A percentile compares a stretch with the other conserved stretches of the same genome.
These are phyloP conservation scores for Nemania abortiva DNA, from an alignment of 2,329 filamentous ascomycete genomes.

Conservation along the genomic window DNA sequence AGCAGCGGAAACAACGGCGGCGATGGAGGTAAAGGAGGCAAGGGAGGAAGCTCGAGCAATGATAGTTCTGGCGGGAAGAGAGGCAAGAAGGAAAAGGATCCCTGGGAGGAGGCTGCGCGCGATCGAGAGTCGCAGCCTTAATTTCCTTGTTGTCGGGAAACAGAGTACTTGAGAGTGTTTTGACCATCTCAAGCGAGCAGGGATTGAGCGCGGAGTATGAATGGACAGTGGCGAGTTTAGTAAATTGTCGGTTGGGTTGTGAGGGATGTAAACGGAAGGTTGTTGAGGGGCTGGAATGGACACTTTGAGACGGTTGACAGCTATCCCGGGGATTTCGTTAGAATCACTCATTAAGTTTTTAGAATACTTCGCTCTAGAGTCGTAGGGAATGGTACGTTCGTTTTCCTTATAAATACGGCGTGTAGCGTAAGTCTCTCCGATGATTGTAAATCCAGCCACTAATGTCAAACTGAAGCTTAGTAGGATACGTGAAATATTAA, in stretches of 20 bases:
- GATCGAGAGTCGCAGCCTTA: conserved; percentile 33
- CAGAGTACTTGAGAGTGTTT: no score
- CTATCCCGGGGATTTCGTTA: background rate
- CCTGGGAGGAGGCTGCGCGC: conserved; percentile 35
- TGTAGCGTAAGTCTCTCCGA: no score
- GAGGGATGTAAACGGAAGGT: no score
- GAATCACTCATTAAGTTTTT: background rate
- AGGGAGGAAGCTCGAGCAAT: background rate
- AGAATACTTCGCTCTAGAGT: background rate
- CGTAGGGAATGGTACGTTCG: background rate
- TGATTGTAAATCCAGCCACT: no score
- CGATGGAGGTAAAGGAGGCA: background rate
- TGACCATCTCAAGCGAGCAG: background rate
- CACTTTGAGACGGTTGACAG: background rate
- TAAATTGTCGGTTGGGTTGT: background rate
- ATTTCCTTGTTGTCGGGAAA: background rate
- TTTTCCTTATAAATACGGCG: background rate
- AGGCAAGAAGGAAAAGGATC: conserved; percentile 21
- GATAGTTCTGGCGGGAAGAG: conserved; percentile 8
- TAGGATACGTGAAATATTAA: no score
- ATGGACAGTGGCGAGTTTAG: background rate
- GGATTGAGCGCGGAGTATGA: background rate
- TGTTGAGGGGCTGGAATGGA: background rate
- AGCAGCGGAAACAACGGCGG: conserved; percentile 6
- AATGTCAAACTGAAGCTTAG: no score